A percentile compares a stretch with the other conserved stretches of the same genome.
Conservation (phyloP, 139 green algal genomes). For the Chlorella sp. region DNA sequence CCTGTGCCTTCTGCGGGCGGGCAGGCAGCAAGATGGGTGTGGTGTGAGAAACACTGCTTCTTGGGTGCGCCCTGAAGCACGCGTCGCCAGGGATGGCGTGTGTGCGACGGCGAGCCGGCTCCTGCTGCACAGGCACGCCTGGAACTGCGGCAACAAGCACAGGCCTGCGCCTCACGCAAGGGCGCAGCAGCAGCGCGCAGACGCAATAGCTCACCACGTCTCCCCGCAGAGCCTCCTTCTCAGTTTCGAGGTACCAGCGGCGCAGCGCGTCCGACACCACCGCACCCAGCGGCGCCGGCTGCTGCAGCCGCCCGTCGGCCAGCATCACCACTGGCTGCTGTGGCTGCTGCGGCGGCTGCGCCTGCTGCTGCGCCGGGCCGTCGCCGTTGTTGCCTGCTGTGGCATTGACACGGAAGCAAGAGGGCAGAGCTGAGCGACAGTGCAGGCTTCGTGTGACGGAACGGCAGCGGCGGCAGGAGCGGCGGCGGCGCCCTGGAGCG, state of each 20-base stretch:
- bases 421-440: not conserved
- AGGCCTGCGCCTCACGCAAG: not conserved
- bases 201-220: slow-evolving; percentile 51
- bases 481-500: not conserved
- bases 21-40: not conserved
- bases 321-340: slow-evolving; percentile 35
- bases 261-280: slow-evolving; percentile 75
- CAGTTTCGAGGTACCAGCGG: slow-evolving; percentile 80
- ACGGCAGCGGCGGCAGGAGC: not conserved
- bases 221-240: slow-evolving; percentile 66
- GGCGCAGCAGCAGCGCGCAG: not conserved
- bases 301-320: slow-evolving; percentile 32
- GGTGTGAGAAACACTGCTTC: not conserved
- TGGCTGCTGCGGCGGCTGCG: slow-evolving; percentile 3
- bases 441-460: not conserved
- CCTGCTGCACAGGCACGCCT: not conserved
- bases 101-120: not conserved
- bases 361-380: not conserved
- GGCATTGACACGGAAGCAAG: no score
- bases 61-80: no score
- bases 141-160: not conserved
- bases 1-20: slow-evolving; percentile 76
- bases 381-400: not conserved
- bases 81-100: not conserved
- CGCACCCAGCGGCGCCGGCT: slow-evolving; percentile 42